Conservation (phyloP, 1,284 basidiomycete species). For the Exsudoporus floridanus region DNA sequence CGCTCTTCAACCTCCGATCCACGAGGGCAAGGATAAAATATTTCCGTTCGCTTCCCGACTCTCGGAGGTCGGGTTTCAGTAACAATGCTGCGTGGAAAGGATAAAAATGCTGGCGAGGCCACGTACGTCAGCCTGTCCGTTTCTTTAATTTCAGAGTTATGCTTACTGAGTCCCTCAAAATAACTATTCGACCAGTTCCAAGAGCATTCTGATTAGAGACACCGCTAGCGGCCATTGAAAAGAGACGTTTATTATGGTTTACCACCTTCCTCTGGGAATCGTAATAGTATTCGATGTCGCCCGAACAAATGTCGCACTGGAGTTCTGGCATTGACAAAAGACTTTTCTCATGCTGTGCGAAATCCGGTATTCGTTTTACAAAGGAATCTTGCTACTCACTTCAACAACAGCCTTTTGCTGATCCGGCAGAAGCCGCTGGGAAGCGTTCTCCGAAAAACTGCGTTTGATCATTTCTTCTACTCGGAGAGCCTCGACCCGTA, state of each 20-base stretch:
- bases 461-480: slow-evolving; percentile 99
- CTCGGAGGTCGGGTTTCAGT: slow-evolving; percentile 65
- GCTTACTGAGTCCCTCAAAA: slow-evolving; percentile 81
- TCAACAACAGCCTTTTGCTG: slow-evolving; percentile 86
- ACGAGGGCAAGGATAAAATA: slow-evolving; percentile 81
- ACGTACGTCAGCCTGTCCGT: neutral
- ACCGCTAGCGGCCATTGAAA: slow-evolving; percentile 64
- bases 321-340: slow-evolving; percentile 69
- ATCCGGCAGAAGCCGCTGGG: slow-evolving; percentile 89
- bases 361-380: neutral
- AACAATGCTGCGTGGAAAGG: slow-evolving; percentile 72
- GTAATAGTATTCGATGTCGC: slow-evolving; percentile 78
- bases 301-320: slow-evolving; percentile 64
- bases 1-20: slow-evolving; percentile 57
- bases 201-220: slow-evolving; percentile 72
- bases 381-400: slow-evolving; percentile 43
- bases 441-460: slow-evolving; percentile 97
- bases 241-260: slow-evolving; percentile 63
- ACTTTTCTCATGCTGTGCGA: slow-evolving; percentile 67
- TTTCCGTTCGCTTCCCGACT: slow-evolving; percentile 49
- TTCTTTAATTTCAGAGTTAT: neutral
- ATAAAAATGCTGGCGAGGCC: slow-evolving; percentile 67
- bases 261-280: slow-evolving; percentile 71
- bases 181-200: slow-evolving; percentile 74
- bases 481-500: slow-evolving; percentile 92